These are phyloP conservation scores for Malus asiatica DNA, from an alignment of 306 rosid species.

Conservation along the genomic window DNA sequence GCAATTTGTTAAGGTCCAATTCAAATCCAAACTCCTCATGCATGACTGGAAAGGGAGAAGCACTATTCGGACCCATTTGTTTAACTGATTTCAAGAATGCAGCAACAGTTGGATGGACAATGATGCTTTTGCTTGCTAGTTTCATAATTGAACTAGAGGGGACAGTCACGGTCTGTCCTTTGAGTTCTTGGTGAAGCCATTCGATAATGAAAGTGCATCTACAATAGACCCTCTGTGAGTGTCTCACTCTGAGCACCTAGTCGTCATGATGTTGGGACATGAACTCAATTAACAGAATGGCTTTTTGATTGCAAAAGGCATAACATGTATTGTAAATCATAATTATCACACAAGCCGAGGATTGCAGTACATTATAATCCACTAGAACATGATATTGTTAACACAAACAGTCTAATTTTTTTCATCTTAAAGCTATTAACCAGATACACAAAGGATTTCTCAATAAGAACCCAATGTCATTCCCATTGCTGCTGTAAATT, in stretches of 20 bases:
- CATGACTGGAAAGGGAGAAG: conserved; percentile 3
- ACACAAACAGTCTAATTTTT: background rate
- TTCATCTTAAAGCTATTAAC: background rate
- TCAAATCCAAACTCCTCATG: conserved; percentile 2
- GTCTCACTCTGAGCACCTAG: conserved; percentile 11
- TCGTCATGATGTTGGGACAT: conserved; percentile 1
- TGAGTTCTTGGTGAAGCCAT: conserved; percentile 17
- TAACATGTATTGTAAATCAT: background rate
- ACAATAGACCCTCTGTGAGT: conserved; percentile 12
- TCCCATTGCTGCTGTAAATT: background rate
- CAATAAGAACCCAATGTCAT: background rate
- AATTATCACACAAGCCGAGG: background rate
- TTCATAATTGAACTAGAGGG: conserved; percentile 20
- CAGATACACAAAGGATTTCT: background rate
- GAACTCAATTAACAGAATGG: background rate
- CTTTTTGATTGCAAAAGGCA: background rate
- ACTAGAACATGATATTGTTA: background rate
- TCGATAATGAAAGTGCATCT: conserved; percentile 14
- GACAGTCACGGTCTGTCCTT: background rate
- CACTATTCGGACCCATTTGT: background rate
- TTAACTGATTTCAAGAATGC: conserved; percentile 10
- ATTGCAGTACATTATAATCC: background rate
- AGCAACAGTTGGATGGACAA: conserved; percentile 7
- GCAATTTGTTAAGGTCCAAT: conserved; percentile 4
- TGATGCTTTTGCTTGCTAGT: conserved; percentile 11